Evolutionary conservation across 1,139 yeast species (phyloP), one percentile per base, ranked within the genome.

Genomic region (Saccharomyces hybrid): DNA sequence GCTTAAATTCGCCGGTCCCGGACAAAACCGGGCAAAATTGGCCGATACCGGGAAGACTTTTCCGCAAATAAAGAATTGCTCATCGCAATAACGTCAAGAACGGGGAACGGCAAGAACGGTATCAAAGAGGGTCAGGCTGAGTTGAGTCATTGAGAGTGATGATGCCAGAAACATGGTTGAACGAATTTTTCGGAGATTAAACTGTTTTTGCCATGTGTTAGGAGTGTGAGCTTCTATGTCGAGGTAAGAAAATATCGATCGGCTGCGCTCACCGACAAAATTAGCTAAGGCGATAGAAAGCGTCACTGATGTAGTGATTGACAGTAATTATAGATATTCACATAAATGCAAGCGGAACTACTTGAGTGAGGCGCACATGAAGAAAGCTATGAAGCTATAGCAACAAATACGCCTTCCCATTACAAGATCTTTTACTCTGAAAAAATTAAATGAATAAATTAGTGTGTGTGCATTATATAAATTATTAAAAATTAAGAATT

Each of bases 401-500:
- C 6, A 24, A 24, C 6, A 24, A 24, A 24, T 4, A 24, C 5
- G 26, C 2, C 1, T 24, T 24, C 4, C 6, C 26, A 21, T 21
- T 21, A 21, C 21, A 21, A 21, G 21, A 4, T 24, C 6, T 24
- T 21, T 28, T 28, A 28, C 31, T 28, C 12, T 6, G 7, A 12
- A 38, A 38, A 38, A 38, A 38, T 19, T 38, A 19, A 38, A 38
- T 38, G 44, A 38, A 38, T 38, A 38, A 38, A 38, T 38, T 38
- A 38, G 44, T 38, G 44, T 38, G 44, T 38, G 44, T 38, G 44
- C 44, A 38, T 38, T 38, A 38, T 38, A 38, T 38, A 38, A 14
- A 38, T 38, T 38, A 38, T 38, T 38, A 38, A 38, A 38, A 16
- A 38, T 38, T 38, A 38, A 38, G 44, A 38, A 38, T 38, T 38